Evolutionary conservation across 192 early-diverging fungal genomes (phyloP).

Genomic region (Bifiguratus adelaidae): DNA sequence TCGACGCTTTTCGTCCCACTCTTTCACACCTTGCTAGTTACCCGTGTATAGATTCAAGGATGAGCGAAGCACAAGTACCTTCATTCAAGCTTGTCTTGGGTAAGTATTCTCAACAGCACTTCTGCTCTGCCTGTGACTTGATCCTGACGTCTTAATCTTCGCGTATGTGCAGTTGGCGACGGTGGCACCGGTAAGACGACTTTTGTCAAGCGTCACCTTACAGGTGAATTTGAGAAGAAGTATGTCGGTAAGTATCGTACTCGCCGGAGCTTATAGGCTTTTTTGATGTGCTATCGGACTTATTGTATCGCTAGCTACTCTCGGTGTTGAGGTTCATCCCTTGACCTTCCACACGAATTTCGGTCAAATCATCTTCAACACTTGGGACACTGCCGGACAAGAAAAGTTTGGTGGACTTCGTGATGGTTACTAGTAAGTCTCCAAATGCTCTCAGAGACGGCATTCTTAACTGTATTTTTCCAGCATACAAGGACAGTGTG

Average conservation of each 20-base stretch:
- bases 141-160: too few species aligned
- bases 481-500: conserved; percentile 97
- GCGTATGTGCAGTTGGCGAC: conserved; percentile 97
- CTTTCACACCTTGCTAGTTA: too few species aligned
- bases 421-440: conserved; percentile 93
- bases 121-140: too few species aligned
- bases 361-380: conserved; percentile 95
- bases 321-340: conserved; percentile 99
- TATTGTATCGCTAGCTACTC: too few species aligned
- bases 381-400: conserved; percentile 99
- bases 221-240: conserved; percentile 99
- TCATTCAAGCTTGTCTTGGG: conserved; percentile 89
- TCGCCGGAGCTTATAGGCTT: too few species aligned
- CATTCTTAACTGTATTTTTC: too few species aligned
- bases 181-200: conserved; percentile 99
- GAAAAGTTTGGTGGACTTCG: conserved; percentile 99
- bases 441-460: too few species aligned
- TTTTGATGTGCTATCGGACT: too few species aligned
- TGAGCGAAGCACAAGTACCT: too few species aligned
- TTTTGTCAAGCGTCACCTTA: conserved; percentile 99
- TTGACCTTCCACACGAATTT: conserved; percentile 97
- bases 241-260: conserved; percentile 91
- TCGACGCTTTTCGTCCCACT: too few species aligned
- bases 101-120: conserved; percentile 13
- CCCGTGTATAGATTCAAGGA: too few species aligned